phyloP scores from a whole-genome alignment of 2,329 filamentous ascomycete genomes.

The Colletotrichum graminicola region DNA sequence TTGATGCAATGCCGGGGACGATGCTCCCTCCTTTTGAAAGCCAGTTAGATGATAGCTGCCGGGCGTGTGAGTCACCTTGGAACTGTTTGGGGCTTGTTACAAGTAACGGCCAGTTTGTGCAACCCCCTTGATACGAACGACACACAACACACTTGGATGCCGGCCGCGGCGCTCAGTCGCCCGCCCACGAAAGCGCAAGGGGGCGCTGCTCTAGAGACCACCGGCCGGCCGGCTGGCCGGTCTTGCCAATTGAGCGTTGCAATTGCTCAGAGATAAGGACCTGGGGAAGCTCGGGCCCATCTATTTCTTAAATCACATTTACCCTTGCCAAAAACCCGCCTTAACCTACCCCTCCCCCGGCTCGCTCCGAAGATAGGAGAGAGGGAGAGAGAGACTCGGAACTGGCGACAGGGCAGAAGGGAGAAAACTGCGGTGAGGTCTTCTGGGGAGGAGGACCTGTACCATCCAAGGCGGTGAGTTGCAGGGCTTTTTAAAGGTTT shows the following conservation, averaged over 20 bases:
- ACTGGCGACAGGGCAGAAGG: background rate
- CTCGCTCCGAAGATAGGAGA: conserved; percentile 19
- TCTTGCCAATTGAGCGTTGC: conserved; percentile 36
- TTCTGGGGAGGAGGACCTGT: background rate
- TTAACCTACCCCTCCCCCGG: background rate
- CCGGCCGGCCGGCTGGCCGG: background rate
- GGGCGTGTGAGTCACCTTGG: conserved; percentile 19
- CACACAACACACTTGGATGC: background rate
- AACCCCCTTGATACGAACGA: conserved; percentile 8
- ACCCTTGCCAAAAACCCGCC: too few species aligned
- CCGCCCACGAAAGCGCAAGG: background rate
- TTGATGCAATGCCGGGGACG: background rate
- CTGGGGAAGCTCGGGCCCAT: conserved; percentile 28
- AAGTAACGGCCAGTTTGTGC: background rate
- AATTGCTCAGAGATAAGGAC: conserved; percentile 40
- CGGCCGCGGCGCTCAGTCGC: background rate
- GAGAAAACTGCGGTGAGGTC: background rate
- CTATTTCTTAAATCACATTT: background rate
- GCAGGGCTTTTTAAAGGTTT: background rate
- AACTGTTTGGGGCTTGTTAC: conserved; percentile 15
- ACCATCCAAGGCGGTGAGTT: background rate
- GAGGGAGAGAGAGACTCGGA: background rate
- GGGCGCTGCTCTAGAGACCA: background rate
- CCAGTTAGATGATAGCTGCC: background rate
- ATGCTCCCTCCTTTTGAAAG: background rate